Conservation (phyloP, 2,329 filamentous ascomycete species). For the Lojkania enalia region DNA sequence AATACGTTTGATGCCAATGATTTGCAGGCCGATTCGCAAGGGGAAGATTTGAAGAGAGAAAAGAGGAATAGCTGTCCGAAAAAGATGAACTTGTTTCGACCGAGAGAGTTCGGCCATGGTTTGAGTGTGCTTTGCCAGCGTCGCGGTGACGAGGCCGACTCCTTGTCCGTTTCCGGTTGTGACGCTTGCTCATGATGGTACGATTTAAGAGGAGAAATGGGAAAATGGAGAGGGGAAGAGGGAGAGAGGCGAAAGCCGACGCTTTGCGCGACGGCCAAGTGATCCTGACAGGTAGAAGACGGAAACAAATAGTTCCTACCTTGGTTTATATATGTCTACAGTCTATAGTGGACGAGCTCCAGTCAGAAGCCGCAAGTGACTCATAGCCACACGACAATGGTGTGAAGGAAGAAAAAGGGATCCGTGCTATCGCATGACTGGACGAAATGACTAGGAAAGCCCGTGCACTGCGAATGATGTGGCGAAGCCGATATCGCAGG, state of each 20-base stretch:
- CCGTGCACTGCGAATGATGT: slow-evolving; percentile 17
- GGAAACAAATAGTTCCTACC: slow-evolving; percentile 17
- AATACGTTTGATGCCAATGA: slow-evolving; percentile 44
- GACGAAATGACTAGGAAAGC: slow-evolving; percentile 20
- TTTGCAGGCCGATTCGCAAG: slow-evolving; percentile 23
- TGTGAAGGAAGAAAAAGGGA: slow-evolving; percentile 24
- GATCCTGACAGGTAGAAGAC: slow-evolving; percentile 21
- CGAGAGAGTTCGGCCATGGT: slow-evolving; percentile 35
- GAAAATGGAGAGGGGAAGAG: slow-evolving; percentile 5
- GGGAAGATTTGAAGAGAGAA: slow-evolving; percentile 22
- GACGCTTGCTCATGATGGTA: slow-evolving; percentile 48
- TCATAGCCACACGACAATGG: slow-evolving; percentile 38
- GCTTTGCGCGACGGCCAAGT: slow-evolving; percentile 32
- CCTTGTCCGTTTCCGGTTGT: slow-evolving; percentile 50
- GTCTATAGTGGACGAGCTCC: slow-evolving; percentile 6
- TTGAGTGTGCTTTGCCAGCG: slow-evolving; percentile 27
- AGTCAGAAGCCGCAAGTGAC: slow-evolving; percentile 41
- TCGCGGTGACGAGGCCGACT: slow-evolving; percentile 48
- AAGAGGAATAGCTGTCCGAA: slow-evolving; percentile 27
- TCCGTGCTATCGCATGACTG: slow-evolving; percentile 33
- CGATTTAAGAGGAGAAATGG: slow-evolving; percentile 1
- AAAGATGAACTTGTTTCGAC: slow-evolving; percentile 33
- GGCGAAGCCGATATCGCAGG: slow-evolving; percentile 32
- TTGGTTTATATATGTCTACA: slow-evolving; percentile 32
- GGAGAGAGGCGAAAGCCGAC: slow-evolving; percentile 31